Percentiles rank a stretch among this genome's conserved stretches.
Conservation (phyloP, 2,329 filamentous ascomycete genomes). For the Lasiodiplodia sp. region DNA sequence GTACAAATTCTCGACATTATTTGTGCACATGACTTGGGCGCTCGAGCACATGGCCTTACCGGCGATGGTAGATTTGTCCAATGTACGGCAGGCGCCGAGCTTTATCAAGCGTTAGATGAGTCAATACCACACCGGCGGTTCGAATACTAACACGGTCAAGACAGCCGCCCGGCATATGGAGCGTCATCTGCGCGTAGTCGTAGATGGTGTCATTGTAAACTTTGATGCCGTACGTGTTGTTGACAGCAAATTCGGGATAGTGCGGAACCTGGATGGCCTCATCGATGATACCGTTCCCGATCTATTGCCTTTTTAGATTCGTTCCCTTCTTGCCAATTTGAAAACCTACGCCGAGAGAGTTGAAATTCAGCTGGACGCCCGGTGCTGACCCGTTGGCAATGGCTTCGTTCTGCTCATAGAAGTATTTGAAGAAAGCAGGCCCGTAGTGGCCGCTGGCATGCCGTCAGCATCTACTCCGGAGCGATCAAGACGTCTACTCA, state of each 20-base stretch:
- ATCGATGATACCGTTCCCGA: constrained; percentile 64
- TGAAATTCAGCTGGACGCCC: constrained; percentile 61
- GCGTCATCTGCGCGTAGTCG: constrained; percentile 65
- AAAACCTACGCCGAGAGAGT: constrained; percentile 54
- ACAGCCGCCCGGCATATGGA: constrained; percentile 56
- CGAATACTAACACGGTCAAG: constrained; percentile 38
- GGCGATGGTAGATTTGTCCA: constrained; percentile 45
- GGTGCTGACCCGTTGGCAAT: constrained; percentile 59
- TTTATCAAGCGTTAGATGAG: no score
- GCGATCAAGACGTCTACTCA: constrained; percentile 37
- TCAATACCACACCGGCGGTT: no score
- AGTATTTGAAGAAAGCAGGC: constrained; percentile 64
- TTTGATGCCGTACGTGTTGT: constrained; percentile 65
- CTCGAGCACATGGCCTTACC: constrained; percentile 59
- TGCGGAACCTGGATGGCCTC: constrained; percentile 58
- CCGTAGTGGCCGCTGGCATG: constrained; percentile 57
- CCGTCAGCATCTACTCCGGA: constrained; percentile 34
- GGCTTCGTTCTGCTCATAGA: constrained; percentile 63
- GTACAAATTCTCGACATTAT: constrained; percentile 66
- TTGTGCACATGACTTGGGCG: constrained; percentile 63
- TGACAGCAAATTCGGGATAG: constrained; percentile 61
- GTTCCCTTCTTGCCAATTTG: not conserved
- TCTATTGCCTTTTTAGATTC: constrained; percentile 33
- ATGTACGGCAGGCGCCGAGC: constrained; percentile 54
- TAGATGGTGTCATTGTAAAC: constrained; percentile 66